Base-by-base conservation (phyloP, 1,284 basidiomycete genomes). In the Sporisorium sorghi region DNA sequence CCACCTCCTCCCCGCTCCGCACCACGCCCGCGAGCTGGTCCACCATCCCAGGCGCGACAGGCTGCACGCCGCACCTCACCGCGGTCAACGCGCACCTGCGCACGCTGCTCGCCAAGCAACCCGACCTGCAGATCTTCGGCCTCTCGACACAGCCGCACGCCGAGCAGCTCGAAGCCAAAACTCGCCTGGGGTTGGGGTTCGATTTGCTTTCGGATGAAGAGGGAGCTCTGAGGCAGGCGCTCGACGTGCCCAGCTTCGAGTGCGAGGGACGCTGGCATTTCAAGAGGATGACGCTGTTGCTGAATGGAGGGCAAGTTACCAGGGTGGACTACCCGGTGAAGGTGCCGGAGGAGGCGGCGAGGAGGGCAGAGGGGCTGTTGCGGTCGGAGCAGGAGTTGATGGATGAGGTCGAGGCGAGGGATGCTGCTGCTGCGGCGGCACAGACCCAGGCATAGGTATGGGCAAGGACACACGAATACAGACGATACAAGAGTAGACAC, bases 261-360 rank as follows among this genome's bases (percentile, higher is more conserved):
- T 52, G 50, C 17, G 49, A 78, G 23, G 76, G 60, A 1, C 47
- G 37, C 24, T 52, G 43, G 24, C 61, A 56, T 15, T 50, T 68
- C 10, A 76, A 66, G 35, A 64, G 77, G 2, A 68, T 77, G 62
- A 80, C 74, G 39, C 51, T 84, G 48, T 60, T 83, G 24, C 50
- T 83, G 23, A 51, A 62, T 3, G 79, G 77, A 9, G 80, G 80
- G 0, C 81, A 83, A 55, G 55, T 82, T 26, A 77, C 74, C 0
- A 71, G 79, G 21, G 14, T 82, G 30, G 68, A 79, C 39, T 83
- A 78, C 43, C 80, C 81, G 6, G 52, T 83, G 17, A 26, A 57
- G 11, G 26, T 50, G 14, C 64, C 76, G 7, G 30, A 71, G 10
- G 53, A 76, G 33, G 77, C 77, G 3, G 78, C 67, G 6, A 26